Percentiles rank a stretch among this genome's conserved stretches.
Conservation (phyloP, 345 rosid genomes). For the Draba incana region DNA sequence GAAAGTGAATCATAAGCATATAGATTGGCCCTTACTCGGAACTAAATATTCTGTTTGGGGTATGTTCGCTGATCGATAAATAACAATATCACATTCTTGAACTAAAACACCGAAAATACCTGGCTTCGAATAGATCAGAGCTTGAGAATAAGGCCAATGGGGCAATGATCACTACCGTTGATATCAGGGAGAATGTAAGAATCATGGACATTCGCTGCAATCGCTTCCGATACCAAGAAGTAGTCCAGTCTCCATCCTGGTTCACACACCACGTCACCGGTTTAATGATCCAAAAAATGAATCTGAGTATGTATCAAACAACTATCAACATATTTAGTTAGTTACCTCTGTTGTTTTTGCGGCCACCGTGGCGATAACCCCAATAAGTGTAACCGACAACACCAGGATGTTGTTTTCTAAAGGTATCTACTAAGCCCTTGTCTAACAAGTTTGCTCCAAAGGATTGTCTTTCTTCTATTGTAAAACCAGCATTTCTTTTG, state of each 20-base stretch:
- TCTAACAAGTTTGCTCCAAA: conserved; percentile 76
- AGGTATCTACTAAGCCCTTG: conserved; percentile 86
- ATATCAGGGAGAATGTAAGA: conserved; percentile 89
- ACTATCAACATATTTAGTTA: not conserved
- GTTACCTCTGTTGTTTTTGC: conserved; percentile 41
- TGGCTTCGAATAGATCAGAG: conserved; percentile 40
- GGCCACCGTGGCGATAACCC: conserved; percentile 84
- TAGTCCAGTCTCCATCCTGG: conserved; percentile 99
- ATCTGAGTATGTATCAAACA: conserved; percentile 1
- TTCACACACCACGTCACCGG: conserved; percentile 34
- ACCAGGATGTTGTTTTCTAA: conserved; percentile 81
- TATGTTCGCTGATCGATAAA: not conserved
- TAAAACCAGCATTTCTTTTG: conserved; percentile 92
- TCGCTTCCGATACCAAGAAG: conserved; percentile 84
- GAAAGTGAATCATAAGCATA: not conserved
- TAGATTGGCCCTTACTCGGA: not conserved
- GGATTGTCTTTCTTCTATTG: conserved; percentile 83
- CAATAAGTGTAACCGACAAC: conserved; percentile 92
- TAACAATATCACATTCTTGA: not conserved
- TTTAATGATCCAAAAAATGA: conserved; percentile 10
- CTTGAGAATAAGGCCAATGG: conserved; percentile 82
- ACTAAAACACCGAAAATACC: too few relatives aligned
- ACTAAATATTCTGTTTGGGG: not conserved
- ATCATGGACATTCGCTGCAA: conserved; percentile 76
- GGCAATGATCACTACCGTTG: conserved; percentile 83